Percentiles rank a stretch among this genome's conserved stretches.
Conservation (phyloP, 2,329 filamentous ascomycete species). For the Colletotrichum sp. region DNA sequence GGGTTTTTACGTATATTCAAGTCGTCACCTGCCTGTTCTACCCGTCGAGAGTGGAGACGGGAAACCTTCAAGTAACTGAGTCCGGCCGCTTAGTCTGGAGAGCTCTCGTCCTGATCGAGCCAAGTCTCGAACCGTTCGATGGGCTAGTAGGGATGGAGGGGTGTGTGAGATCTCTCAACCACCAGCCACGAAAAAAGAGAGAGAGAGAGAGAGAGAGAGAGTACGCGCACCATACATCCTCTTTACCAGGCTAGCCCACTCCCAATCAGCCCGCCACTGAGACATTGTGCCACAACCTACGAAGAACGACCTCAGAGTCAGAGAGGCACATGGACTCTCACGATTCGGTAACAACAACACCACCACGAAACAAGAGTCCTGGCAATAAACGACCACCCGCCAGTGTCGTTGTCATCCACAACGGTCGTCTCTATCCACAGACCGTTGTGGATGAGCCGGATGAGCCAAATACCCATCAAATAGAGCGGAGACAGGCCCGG, state of each 20-base stretch:
- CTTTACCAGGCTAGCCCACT: not conserved
- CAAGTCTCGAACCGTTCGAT: conserved; percentile 17
- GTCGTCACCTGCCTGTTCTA: conserved; percentile 6
- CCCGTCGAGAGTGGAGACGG: conserved; percentile 6
- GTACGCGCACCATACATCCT: not conserved
- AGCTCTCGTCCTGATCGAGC: conserved; percentile 7
- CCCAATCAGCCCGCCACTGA: not conserved
- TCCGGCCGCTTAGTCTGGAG: not conserved
- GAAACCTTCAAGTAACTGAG: conserved; percentile 2
- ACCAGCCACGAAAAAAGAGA: not conserved
- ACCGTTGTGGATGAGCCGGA: not conserved
- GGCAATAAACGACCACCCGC: not conserved
- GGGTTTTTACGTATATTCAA: conserved; percentile 1
- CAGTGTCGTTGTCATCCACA: not conserved
- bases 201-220: not conserved
- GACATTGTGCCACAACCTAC: conserved; percentile 9
- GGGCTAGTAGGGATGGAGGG: conserved; percentile 16
- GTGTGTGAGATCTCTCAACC: conserved; percentile 2
- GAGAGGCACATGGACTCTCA: conserved; percentile 5
- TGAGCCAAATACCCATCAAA: not conserved
- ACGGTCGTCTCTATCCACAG: not conserved
- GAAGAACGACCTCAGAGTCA: not conserved
- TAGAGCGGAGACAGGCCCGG: not conserved
- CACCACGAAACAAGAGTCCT: not conserved
- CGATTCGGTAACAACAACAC: not conserved